Evolutionary conservation across 2,329 filamentous ascomycete genomes (phyloP).

Genomic region (Huntiella decipiens): DNA sequence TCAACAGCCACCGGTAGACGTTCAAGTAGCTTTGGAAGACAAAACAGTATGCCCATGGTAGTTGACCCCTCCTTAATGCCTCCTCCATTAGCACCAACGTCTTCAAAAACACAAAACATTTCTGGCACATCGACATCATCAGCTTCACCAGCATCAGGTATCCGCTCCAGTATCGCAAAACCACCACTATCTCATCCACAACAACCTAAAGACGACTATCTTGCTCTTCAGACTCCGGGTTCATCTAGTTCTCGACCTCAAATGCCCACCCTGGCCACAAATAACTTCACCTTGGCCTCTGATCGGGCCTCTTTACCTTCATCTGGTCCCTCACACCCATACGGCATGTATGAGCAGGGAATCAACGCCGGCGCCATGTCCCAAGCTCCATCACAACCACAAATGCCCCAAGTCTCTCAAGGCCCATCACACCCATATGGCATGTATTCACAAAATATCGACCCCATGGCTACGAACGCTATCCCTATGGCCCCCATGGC

Average conservation of each 20-base stretch:
- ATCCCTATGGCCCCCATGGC: constrained; percentile 30
- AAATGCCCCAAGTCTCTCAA: constrained; percentile 1
- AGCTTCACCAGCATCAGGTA: neutral
- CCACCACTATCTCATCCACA: neutral
- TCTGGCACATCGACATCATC: neutral
- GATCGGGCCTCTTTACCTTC: constrained; percentile 4
- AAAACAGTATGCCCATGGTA: neutral
- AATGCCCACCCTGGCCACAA: constrained; percentile 2
- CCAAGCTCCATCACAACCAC: neutral
- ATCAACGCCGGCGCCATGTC: constrained; percentile 4
- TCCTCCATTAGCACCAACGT: neutral
- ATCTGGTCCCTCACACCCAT: constrained; percentile 10
- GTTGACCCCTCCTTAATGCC: constrained; percentile 1
- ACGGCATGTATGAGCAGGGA: constrained; percentile 11
- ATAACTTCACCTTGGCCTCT: constrained; percentile 7
- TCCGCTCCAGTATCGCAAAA: constrained; percentile 5
- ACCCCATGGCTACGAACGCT: constrained; percentile 47
- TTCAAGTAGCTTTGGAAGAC: neutral
- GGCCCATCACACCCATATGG: constrained; percentile 70
- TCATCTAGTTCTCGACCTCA: constrained; percentile 1
- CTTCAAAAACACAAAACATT: neutral
- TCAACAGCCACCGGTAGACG: neutral
- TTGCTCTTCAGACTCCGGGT: neutral
- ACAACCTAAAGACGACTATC: constrained; percentile 6
- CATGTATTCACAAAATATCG: constrained; percentile 64